Conservation (phyloP, 1,139 yeast species). For the Suhomyces maxii region DNA sequence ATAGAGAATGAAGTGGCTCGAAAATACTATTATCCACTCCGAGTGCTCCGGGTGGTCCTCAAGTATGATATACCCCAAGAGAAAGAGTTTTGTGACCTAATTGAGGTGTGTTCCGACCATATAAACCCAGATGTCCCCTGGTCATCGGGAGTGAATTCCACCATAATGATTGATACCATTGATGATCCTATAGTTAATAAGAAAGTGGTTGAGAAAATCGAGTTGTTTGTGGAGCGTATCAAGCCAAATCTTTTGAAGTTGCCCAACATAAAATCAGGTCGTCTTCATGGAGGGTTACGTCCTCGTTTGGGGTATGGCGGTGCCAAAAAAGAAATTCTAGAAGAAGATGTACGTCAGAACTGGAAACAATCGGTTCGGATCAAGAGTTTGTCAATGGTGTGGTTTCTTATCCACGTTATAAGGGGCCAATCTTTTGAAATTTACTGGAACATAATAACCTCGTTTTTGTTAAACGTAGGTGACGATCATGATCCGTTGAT, state of each 20-base stretch:
- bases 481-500: conserved; percentile 50
- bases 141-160: conserved; percentile 21
- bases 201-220: neutral
- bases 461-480: conserved; percentile 49
- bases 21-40: conserved; percentile 1
- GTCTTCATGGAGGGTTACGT: conserved; percentile 23
- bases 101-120: conserved; percentile 21
- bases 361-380: conserved; percentile 35
- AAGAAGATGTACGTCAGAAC: conserved; percentile 25
- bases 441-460: conserved; percentile 48
- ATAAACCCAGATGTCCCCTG: conserved; percentile 34
- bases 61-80: neutral
- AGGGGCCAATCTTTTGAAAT: conserved; percentile 16
- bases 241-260: conserved; percentile 8
- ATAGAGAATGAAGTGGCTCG: neutral
- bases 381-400: conserved; percentile 28
- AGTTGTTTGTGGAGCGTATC: conserved; percentile 4
- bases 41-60: neutral
- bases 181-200: neutral
- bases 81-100: neutral
- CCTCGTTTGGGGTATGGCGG: conserved; percentile 32
- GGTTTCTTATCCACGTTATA: conserved; percentile 25
- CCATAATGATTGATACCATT: conserved; percentile 14
- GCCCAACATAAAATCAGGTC: conserved; percentile 1
- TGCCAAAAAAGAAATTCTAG: conserved; percentile 18